These are phyloP conservation scores for Cnidoscolus chayamansa DNA, from an alignment of 441 rosid genomes.

Conservation along the genomic window DNA sequence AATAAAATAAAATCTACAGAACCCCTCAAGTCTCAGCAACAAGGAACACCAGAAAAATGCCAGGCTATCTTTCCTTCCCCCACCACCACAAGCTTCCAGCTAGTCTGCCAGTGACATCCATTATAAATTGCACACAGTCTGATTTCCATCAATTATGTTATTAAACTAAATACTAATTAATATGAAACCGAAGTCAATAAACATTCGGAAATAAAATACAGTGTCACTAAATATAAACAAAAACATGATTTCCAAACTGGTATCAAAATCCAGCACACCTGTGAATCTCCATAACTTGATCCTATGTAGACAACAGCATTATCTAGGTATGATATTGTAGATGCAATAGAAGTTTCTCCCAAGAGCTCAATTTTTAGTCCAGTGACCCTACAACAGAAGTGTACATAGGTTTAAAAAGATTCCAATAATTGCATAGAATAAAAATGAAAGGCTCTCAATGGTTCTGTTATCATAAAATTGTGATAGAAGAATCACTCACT, in stretches of 20 bases:
- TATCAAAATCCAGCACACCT: slow-evolving; percentile 42
- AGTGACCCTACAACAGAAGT: slow-evolving; percentile 63
- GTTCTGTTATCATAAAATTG: slow-evolving; percentile 7
- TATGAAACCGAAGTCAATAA: not conserved
- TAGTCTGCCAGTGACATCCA: not conserved
- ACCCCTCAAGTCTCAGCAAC: not conserved
- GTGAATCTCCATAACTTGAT: slow-evolving; percentile 98
- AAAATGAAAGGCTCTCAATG: not conserved
- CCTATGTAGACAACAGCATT: slow-evolving; percentile 92
- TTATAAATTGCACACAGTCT: not conserved
- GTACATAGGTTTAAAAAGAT: slow-evolving; percentile 18
- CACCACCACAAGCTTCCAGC: no score
- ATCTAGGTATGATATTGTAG: slow-evolving; percentile 91
- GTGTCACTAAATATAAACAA: not conserved
- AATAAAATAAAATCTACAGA: not conserved
- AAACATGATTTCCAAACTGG: not conserved
- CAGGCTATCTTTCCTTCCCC: not conserved
- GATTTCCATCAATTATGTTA: not conserved
- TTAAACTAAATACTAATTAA: not conserved
- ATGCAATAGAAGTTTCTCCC: slow-evolving; percentile 97
- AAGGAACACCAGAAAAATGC: not conserved
- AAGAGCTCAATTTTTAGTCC: slow-evolving; percentile 91
- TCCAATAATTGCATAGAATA: not conserved
- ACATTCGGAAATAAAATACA: not conserved
- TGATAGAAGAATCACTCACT: slow-evolving; percentile 48